Percentiles rank a stretch among this genome's conserved stretches.
Conservation (phyloP, 768 basidiomycete species). For the Boletus eberwhitei region DNA sequence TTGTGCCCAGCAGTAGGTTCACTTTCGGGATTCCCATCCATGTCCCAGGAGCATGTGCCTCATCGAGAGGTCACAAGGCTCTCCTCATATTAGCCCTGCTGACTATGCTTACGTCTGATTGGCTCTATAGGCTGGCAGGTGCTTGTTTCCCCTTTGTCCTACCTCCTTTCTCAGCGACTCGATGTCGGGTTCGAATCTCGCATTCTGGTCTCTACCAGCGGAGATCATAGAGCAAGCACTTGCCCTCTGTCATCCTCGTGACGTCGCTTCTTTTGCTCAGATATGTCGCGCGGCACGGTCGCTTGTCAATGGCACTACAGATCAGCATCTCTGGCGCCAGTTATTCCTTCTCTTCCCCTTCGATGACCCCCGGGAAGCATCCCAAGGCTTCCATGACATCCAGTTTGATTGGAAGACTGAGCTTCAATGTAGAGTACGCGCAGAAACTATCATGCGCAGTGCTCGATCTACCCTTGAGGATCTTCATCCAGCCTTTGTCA, state of each 20-base stretch:
- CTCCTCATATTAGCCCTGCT: neutral
- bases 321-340: slow-evolving; percentile 66
- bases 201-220: slow-evolving; percentile 33
- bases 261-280: slow-evolving; percentile 56
- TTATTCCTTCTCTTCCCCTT: slow-evolving; percentile 57
- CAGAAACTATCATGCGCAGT: slow-evolving; percentile 32
- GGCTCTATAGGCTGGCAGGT: neutral
- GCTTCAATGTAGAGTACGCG: slow-evolving; percentile 41
- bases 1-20: neutral
- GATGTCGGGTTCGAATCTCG: slow-evolving; percentile 2
- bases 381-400: slow-evolving; percentile 10
- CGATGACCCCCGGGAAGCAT: slow-evolving; percentile 57
- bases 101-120: neutral
- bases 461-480: slow-evolving; percentile 24
- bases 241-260: slow-evolving; percentile 50
- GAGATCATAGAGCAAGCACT: slow-evolving; percentile 63
- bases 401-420: slow-evolving; percentile 35
- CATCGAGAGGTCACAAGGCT: neutral
- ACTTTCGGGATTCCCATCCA: neutral
- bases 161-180: neutral
- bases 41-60: too few relatives aligned
- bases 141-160: too few relatives aligned
- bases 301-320: slow-evolving; percentile 47
- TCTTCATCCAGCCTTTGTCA: slow-evolving; percentile 34
- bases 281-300: slow-evolving; percentile 48